Evolutionary conservation across 345 rosid genomes (phyloP), one percentile per base, ranked within the genome.

Genomic region (Gossypium mustelinum): DNA sequence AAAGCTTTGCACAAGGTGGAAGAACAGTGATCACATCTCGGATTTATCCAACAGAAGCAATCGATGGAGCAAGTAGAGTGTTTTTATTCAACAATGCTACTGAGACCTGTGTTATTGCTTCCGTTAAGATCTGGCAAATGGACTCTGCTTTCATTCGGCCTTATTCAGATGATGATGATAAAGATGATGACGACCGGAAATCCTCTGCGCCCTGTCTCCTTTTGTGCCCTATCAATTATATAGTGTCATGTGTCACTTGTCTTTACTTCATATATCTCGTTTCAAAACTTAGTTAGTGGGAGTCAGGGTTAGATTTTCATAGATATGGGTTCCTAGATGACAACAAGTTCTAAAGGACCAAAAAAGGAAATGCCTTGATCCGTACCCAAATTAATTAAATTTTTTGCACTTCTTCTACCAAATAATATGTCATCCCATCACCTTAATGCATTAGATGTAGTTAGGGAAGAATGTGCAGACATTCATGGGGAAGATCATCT

Each of bases 71-170:
- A 47, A 87, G 97, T 4, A 77, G 74, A 54, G 70, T 94, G 25
- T 90, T 85, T 70, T 74, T 94, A 77, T 94, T 94, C 89, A 94
- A 94, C 79, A 92, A 94, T 69, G 98, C 94, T 0, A 86, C 83
- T 0, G 81, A 82, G n/a, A 81, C 83, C 2, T 76, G 68, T 3
- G 74, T 92, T 59, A 82, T 79, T 4, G 84, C 91, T 44, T 82
- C 94, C 7, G 78, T 90, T 73, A 84, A 79, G 79, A 82, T 89
- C 3, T 92, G 91, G 94, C 81, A 90, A 72, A 85, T 90, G 89
- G 85, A 84, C 77, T 87, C 88, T 68, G 94, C 97, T 11, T 85
- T 84, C 68, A 84, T 89, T 45, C 87, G 72, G 47, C 89, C 89
- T 2, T 92, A 52, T 70, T 73, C 86, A 4, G 44, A 44, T 13